Evolutionary conservation across 768 basidiomycete genomes (phyloP).

Genomic region (Tubosaeta brunneosetosa): DNA sequence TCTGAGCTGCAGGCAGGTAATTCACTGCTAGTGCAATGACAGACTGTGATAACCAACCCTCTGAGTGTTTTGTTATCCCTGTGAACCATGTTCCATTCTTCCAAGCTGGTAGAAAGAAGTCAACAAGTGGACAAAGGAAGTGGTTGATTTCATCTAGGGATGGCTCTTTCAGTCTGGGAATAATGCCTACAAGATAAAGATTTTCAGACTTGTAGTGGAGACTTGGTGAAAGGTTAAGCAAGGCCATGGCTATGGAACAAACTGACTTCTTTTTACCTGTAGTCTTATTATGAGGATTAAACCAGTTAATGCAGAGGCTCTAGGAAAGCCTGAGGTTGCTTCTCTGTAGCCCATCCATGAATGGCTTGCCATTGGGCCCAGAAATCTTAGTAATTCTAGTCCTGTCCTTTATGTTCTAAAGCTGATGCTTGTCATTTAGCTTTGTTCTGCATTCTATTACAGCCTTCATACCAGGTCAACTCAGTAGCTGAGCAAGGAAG

Average conservation of each 20-base stretch:
- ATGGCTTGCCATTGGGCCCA: neutral
- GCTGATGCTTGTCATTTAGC: neutral
- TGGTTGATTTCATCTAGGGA: no score
- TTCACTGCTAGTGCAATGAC: no score
- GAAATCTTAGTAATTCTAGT: neutral
- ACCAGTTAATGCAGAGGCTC: conserved; percentile 25
- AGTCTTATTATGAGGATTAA: conserved; percentile 28
- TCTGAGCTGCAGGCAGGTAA: no score
- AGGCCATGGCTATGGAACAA: conserved; percentile 13
- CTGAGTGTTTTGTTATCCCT: no score
- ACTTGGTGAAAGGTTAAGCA: conserved; percentile 21
- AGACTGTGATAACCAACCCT: no score
- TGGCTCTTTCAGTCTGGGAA: no score
- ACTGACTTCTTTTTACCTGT: conserved; percentile 10
- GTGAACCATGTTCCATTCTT: no score
- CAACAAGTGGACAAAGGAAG: no score
- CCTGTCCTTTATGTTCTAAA: neutral
- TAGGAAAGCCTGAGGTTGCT: conserved; percentile 15
- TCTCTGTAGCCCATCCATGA: conserved; percentile 6
- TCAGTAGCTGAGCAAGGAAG: conserved; percentile 26
- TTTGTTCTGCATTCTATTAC: conserved; percentile 19
- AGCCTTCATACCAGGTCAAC: conserved; percentile 23
- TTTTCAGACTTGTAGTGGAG: conserved; percentile 25
- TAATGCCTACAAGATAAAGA: conserved; percentile 34
- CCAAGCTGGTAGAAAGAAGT: no score